Evolutionary conservation across 306 rosid species (phyloP).

Genomic region (Trifolium subterraneum): DNA sequence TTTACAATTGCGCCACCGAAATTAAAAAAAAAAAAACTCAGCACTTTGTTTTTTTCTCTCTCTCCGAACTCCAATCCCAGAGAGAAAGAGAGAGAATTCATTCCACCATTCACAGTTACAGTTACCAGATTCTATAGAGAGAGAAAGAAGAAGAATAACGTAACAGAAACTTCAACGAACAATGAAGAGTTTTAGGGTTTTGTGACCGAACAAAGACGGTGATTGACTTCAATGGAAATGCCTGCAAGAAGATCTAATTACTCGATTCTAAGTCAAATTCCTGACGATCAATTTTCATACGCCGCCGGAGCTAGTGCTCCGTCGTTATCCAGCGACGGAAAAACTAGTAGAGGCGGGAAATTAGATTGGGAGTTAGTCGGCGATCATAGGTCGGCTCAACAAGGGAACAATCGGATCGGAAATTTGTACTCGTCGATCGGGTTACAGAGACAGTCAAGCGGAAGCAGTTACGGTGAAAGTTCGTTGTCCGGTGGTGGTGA

Average conservation of each 20-base stretch:
- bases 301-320: conserved; percentile 48
- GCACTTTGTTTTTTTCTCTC: conserved; percentile 42
- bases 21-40: conserved; percentile 14
- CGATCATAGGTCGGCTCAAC: conserved; percentile 71
- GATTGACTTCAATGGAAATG: conserved; percentile 68
- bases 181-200: conserved; percentile 77
- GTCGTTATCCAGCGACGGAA: conserved; percentile 67
- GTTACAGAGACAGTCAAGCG: conserved; percentile 95
- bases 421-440: conserved; percentile 68
- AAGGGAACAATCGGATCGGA: conserved; percentile 74
- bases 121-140: conserved; percentile 28
- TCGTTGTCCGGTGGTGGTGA: conserved; percentile 95
- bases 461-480: conserved; percentile 94
- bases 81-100: conserved; percentile 45
- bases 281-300: conserved; percentile 68
- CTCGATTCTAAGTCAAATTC: conserved; percentile 73
- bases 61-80: conserved; percentile 56
- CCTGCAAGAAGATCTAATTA: conserved; percentile 89
- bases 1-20: conserved; percentile 56
- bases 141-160: conserved; percentile 6
- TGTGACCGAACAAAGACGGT: conserved; percentile 17
- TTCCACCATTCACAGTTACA: conserved; percentile 32
- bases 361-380: conserved; percentile 69
- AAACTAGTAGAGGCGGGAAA: conserved; percentile 55
- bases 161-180: conserved; percentile 29